A percentile compares a stretch with the other conserved stretches of the same genome.
These are phyloP conservation scores for Trichosanthes cucumerina DNA, from an alignment of 306 rosid genomes.

Conservation along the genomic window DNA sequence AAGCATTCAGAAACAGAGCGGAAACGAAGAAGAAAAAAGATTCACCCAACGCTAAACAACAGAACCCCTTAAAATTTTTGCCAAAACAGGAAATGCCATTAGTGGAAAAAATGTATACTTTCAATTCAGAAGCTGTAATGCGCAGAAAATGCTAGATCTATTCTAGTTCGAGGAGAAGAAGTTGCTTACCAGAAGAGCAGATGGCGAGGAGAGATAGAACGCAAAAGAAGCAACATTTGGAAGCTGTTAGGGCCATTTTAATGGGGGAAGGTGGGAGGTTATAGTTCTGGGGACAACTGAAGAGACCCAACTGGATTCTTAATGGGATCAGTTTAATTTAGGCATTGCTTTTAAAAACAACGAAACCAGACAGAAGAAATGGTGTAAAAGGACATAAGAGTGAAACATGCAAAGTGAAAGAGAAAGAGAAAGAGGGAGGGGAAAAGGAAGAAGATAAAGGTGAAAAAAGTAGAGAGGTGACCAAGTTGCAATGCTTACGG, in stretches of 20 bases:
- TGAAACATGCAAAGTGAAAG: conserved; percentile 19
- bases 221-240: conserved; percentile 31
- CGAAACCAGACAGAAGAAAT: conserved; percentile 10
- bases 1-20: conserved; percentile 21
- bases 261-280: conserved; percentile 6
- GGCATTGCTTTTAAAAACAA: conserved; percentile 26
- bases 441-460: conserved; percentile 28
- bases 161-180: neutral
- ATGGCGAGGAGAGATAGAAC: conserved; percentile 37
- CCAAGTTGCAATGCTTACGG: conserved; percentile 21
- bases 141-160: neutral
- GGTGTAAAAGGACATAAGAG: conserved; percentile 1
- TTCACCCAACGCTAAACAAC: neutral
- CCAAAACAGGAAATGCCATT: neutral
- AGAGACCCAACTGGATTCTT: conserved; percentile 23
- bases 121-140: neutral
- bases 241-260: conserved; percentile 47
- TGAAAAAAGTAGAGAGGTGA: conserved; percentile 14
- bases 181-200: conserved; percentile 49
- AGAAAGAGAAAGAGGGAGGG: neutral
- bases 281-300: conserved; percentile 17
- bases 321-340: conserved; percentile 21
- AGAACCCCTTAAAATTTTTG: neutral
- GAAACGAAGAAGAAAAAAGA: neutral
- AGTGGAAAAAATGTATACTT: conserved; percentile 1